Evolutionary conservation across 192 early-diverging fungal species (phyloP).

Genomic region (Coemansia sp.): DNA sequence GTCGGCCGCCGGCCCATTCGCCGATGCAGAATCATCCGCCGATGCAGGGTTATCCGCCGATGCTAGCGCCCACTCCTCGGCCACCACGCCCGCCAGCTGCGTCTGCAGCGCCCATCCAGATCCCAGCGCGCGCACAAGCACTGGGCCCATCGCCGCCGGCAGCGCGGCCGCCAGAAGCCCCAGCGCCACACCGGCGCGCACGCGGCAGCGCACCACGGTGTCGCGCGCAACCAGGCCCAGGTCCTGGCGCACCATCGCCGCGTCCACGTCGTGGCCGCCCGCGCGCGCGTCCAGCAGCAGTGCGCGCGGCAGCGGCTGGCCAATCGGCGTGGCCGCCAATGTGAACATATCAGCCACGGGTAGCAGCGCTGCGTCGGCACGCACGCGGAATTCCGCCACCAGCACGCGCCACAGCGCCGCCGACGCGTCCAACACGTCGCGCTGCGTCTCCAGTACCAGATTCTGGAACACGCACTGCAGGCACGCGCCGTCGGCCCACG

Average conservation of each 20-base stretch:
- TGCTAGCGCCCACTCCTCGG: conserved; percentile 79
- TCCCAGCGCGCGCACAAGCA: conserved; percentile 60
- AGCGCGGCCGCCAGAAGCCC: conserved; percentile 67
- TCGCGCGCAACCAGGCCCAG: conserved; percentile 73
- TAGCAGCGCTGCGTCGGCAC: conserved; percentile 31
- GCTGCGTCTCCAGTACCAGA: conserved; percentile 80
- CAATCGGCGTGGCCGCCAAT: conserved; percentile 80
- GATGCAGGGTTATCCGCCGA: too few species aligned
- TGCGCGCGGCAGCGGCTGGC: conserved; percentile 62
- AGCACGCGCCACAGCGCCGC: conserved; percentile 64
- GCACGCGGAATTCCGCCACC: conserved; percentile 15
- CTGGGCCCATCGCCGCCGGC: conserved; percentile 47
- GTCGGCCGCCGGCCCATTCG: too few species aligned
- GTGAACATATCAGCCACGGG: conserved; percentile 56
- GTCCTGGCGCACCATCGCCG: conserved; percentile 89
- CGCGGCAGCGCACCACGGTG: conserved; percentile 74
- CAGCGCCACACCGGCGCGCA: conserved; percentile 71
- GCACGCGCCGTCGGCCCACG: conserved; percentile 68
- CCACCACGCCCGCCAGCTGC: conserved; percentile 66
- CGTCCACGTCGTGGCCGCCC: conserved; percentile 74
- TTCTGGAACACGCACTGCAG: conserved; percentile 87
- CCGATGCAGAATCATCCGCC: too few species aligned
- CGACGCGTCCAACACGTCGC: conserved; percentile 26
- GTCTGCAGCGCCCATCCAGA: conserved; percentile 76
- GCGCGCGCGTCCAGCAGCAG: conserved; percentile 20